Percentiles rank a stretch among this genome's conserved stretches.
phyloP scores from a whole-genome alignment of 2,329 filamentous ascomycete species.

The Epicoccum sorghinum region DNA sequence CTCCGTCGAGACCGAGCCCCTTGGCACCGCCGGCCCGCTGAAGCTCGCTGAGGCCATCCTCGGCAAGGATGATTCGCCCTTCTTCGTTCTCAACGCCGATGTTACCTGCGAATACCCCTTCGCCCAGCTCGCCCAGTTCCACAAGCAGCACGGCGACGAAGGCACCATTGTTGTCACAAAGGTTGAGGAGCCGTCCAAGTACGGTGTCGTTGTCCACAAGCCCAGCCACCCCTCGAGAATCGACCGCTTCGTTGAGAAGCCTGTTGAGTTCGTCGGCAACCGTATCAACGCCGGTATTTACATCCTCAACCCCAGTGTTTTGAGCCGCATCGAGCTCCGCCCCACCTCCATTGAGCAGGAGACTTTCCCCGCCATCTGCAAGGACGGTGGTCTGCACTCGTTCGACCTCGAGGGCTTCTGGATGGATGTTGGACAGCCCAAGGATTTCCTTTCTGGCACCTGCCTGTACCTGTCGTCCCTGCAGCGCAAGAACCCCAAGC shows the following conservation, averaged over 20 bases:
- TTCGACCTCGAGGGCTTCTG: constrained; percentile 98
- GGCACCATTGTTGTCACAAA: constrained; percentile 98
- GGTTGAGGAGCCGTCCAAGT: constrained; percentile 98
- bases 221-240: constrained; percentile 88
- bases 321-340: constrained; percentile 90
- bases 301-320: constrained; percentile 91
- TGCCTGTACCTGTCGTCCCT: constrained; percentile 95
- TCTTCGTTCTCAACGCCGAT: constrained; percentile 98
- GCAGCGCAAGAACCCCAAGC: constrained; percentile 85
- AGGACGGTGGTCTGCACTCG: constrained; percentile 88
- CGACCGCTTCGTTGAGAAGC: constrained; percentile 99
- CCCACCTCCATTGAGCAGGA: constrained; percentile 98
- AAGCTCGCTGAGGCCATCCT: constrained; percentile 94
- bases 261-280: constrained; percentile 97
- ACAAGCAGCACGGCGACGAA: constrained; percentile 91
- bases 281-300: constrained; percentile 99
- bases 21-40: constrained; percentile 92
- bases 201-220: constrained; percentile 98
- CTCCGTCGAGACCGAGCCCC: constrained; percentile 93
- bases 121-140: constrained; percentile 85
- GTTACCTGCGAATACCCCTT: constrained; percentile 99
- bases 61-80: constrained; percentile 89
- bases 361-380: constrained; percentile 93
- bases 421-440: constrained; percentile 99
- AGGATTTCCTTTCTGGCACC: constrained; percentile 95